Evolutionary conservation across 805 yeast genomes (phyloP).

Genomic region (Metschnikowia matae): DNA sequence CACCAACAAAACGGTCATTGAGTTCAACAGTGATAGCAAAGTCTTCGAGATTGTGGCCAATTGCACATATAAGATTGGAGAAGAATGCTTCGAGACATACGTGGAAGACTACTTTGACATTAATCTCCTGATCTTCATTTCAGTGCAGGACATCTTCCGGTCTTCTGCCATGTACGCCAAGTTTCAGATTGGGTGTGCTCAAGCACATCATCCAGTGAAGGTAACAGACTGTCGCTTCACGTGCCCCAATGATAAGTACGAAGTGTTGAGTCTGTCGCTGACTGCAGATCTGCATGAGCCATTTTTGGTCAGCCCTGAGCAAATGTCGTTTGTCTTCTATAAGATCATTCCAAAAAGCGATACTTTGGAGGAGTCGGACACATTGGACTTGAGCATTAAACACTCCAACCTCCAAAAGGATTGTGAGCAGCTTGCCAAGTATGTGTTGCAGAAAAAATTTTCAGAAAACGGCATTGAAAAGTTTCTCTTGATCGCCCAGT

Average conservation of each 20-base stretch:
- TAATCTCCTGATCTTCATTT: constrained; percentile 59
- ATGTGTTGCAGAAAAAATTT: constrained; percentile 1
- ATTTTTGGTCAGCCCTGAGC: constrained; percentile 61
- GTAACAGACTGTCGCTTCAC: constrained; percentile 42
- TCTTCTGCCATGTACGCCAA: constrained; percentile 54
- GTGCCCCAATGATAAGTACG: constrained; percentile 25
- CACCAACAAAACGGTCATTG: constrained; percentile 24
- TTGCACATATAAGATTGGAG: constrained; percentile 20
- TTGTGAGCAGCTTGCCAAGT: constrained; percentile 23
- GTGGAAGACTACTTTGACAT: constrained; percentile 44
- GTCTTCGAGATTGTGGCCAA: constrained; percentile 19
- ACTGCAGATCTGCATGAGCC: constrained; percentile 21
- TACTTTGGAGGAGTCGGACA: constrained; percentile 25
- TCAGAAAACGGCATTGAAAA: constrained; percentile 10
- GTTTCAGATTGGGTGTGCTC: constrained; percentile 63
- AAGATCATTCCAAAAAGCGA: constrained; percentile 34
- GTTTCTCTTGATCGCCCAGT: constrained; percentile 19
- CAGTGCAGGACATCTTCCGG: constrained; percentile 76
- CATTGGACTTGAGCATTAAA: constrained; percentile 39
- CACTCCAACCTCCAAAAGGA: constrained; percentile 49
- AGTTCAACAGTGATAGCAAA: constrained; percentile 27
- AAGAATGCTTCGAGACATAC: constrained; percentile 18
- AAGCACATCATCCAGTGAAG: constrained; percentile 49
- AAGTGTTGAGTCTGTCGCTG: constrained; percentile 16
- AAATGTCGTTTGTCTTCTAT: constrained; percentile 62